Base-by-base conservation (phyloP, 768 basidiomycete genomes). In the Phlegmacium glaucopus region DNA sequence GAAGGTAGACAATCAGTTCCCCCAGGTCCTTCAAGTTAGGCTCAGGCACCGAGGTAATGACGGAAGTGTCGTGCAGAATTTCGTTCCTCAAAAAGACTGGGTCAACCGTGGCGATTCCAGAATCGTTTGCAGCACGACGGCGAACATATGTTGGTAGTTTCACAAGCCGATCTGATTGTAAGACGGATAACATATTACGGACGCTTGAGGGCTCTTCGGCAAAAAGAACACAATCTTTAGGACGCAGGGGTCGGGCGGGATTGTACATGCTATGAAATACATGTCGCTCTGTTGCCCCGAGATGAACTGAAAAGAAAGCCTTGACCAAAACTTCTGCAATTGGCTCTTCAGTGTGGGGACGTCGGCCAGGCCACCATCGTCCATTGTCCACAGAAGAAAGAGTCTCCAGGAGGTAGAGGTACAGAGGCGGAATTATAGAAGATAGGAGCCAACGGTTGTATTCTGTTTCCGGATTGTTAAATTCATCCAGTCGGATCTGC, bases 371-470 rank as follows among this genome's bases (percentile, higher is more conserved):
- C 73, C 73, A 76, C 61, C 69, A 72, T 6, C 47, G 42, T 17
- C 42, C 41, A 48, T 70, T 63, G 2, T 58, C 46, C 27, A 4
- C 6, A 34, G 27, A 8, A 58, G 45, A 18, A 60, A 46, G 13
- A 53, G 54, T 22, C 26, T 71, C 70, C 26, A 77, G 56, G 17
- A 77, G 59, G 25, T 54, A 67, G 13, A 71, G 46, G 44, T 76
- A 78, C 1, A 76, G 43, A 0, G 57, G 61, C 0, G 75, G 72
- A 5, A 73, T 53, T 13, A 68, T 43, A 0, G 58, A 49, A 1
- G 63, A 49, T 1, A 76, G 61, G 10, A 78, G 58, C 73, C 76
- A 77, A 11, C 52, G 57, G 47, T 78, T 77, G 48, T 74, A 76
- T 10, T 48, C 45, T 5, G 72, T 65, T 43, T 72, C 72, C 2